Percentiles rank a stretch among this genome's conserved stretches.
Conservation (phyloP, 2,329 filamentous ascomycete species). For the Domatiomyces catenatus region DNA sequence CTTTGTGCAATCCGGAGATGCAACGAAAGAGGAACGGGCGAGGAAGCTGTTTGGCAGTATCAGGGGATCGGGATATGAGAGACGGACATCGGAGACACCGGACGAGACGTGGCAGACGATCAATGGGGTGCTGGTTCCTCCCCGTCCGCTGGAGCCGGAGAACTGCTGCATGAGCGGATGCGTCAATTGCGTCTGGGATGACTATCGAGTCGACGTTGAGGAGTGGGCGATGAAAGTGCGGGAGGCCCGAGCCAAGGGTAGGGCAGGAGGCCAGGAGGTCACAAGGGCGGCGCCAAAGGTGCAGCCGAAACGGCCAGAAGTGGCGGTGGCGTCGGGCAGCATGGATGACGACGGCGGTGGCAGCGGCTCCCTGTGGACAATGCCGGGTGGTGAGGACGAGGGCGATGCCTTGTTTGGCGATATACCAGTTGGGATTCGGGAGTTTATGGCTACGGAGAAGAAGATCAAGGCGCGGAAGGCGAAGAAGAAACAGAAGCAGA, state of each 20-base stretch:
- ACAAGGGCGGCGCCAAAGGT: conserved; percentile 17
- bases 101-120: conserved; percentile 44
- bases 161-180: conserved; percentile 99
- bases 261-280: conserved; percentile 5
- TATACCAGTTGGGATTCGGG: conserved; percentile 80
- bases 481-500: background rate
- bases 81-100: conserved; percentile 28
- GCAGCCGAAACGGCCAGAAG: conserved; percentile 22
- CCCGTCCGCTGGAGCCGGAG: conserved; percentile 74
- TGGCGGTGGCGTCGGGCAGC: conserved; percentile 38
- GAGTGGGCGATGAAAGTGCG: conserved; percentile 57
- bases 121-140: conserved; percentile 69
- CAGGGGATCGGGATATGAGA: conserved; percentile 55
- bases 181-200: conserved; percentile 93
- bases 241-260: conserved; percentile 40
- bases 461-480: conserved; percentile 61
- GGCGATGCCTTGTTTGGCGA: conserved; percentile 52
- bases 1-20: conserved; percentile 11
- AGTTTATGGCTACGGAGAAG: conserved; percentile 98
- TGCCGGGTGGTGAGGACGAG: conserved; percentile 27
- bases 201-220: conserved; percentile 80
- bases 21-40: conserved; percentile 32
- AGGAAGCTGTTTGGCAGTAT: conserved; percentile 71
- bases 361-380: conserved; percentile 52
- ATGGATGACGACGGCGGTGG: conserved; percentile 73